phyloP scores from a whole-genome alignment of 768 basidiomycete genomes.

The Suillus weaverae region DNA sequence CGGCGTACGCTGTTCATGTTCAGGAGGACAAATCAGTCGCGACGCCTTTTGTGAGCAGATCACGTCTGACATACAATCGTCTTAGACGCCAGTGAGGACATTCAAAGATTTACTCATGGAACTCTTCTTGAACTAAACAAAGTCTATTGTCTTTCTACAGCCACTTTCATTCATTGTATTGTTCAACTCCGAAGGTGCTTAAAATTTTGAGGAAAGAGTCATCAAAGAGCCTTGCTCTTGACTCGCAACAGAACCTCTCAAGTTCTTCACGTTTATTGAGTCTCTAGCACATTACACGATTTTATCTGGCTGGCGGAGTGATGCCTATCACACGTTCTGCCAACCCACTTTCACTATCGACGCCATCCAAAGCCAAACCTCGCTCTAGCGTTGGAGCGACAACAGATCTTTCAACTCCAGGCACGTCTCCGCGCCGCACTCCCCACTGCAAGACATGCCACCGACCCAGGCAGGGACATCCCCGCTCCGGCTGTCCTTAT shows the following conservation, averaged over 20 bases:
- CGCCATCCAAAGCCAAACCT: slow-evolving; percentile 21
- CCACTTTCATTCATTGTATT: not conserved
- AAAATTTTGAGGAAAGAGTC: not conserved
- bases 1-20: not conserved
- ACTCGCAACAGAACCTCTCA: not conserved
- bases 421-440: slow-evolving; percentile 46
- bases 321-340: slow-evolving; percentile 30
- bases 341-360: slow-evolving; percentile 22
- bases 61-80: not conserved
- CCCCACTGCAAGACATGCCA: slow-evolving; percentile 58
- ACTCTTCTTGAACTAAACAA: not conserved
- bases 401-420: slow-evolving; percentile 22
- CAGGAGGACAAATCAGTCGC: not conserved
- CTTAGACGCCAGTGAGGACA: not conserved
- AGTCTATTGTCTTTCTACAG: not conserved
- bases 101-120: not conserved
- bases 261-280: not conserved
- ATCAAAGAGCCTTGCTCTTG: not conserved
- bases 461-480: slow-evolving; percentile 56
- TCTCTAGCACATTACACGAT: not conserved
- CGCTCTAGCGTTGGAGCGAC: slow-evolving; percentile 12
- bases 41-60: not conserved
- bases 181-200: not conserved
- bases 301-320: slow-evolving; percentile 18
- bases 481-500: slow-evolving; percentile 61